These are phyloP conservation scores for Heliocybe sulcata DNA, from an alignment of 1,284 basidiomycete species.

Conservation along the genomic window DNA sequence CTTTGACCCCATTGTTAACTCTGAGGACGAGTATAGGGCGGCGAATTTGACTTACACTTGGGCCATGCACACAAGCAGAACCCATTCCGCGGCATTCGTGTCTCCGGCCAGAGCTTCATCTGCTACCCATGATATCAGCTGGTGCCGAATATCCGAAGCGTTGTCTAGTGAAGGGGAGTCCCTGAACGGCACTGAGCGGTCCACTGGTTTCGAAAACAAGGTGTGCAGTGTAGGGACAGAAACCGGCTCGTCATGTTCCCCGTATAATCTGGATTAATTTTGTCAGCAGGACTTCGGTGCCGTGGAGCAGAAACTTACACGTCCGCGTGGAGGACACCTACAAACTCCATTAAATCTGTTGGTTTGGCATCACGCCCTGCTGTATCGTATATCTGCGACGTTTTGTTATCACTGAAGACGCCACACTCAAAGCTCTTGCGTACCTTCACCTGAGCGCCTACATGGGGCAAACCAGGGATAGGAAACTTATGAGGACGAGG, in stretches of 20 bases:
- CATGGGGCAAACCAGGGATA: conserved; percentile 37
- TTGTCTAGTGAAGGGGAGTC: conserved; percentile 21
- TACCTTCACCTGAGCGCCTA: conserved; percentile 69
- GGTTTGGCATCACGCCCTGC: conserved; percentile 38
- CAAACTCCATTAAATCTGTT: conserved; percentile 56
- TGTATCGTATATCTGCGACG: conserved; percentile 47
- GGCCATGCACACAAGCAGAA: conserved; percentile 58
- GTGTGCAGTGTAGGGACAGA: conserved; percentile 65
- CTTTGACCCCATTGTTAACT: conserved; percentile 27
- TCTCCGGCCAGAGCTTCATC: conserved; percentile 63
- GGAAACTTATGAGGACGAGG: conserved; percentile 60
- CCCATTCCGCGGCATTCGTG: conserved; percentile 68
- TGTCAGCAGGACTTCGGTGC: conserved; percentile 4
- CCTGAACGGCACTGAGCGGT: conserved; percentile 29
- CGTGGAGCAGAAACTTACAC: conserved; percentile 17
- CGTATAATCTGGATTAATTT: conserved; percentile 21
- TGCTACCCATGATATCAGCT: conserved; percentile 67
- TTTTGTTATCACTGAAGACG: neutral
- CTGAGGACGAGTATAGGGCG: neutral
- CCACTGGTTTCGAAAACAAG: conserved; percentile 41
- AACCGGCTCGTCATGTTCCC: conserved; percentile 22
- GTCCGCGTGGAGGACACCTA: conserved; percentile 63
- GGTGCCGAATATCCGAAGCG: conserved; percentile 24
- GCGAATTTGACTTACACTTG: conserved; percentile 46
- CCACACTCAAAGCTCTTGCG: neutral